phyloP scores from a whole-genome alignment of 1,284 basidiomycete genomes.

The Mycosarcoma mackinlayi region DNA sequence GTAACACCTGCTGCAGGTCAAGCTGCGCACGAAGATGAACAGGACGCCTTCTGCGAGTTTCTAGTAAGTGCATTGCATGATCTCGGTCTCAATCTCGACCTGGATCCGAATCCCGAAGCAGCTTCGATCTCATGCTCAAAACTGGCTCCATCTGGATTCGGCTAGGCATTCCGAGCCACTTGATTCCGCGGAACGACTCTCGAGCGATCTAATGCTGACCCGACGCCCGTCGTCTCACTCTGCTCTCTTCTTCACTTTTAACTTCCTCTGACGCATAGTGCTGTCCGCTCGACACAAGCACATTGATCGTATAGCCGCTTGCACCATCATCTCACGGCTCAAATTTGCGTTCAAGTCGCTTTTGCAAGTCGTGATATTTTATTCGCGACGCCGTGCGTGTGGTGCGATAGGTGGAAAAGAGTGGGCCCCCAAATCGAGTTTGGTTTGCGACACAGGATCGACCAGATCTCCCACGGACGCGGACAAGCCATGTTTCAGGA shows the following conservation, averaged over 20 bases:
- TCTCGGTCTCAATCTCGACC: neutral
- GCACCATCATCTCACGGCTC: neutral
- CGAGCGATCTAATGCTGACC: too few relatives aligned
- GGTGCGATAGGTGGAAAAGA: too few relatives aligned
- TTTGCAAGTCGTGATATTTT: too few relatives aligned
- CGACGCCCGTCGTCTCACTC: too few relatives aligned
- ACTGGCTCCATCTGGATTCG: too few relatives aligned
- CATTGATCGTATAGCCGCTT: constrained; percentile 11
- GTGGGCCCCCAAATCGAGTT: too few relatives aligned
- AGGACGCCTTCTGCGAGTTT: constrained; percentile 59
- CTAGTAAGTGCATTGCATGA: constrained; percentile 28
- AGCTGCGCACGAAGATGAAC: constrained; percentile 37
- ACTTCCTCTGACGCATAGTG: constrained; percentile 22
- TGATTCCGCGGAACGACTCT: neutral
- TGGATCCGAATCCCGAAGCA: neutral
- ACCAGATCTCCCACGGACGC: too few relatives aligned
- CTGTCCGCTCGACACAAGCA: constrained; percentile 43
- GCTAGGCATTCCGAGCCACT: too few relatives aligned
- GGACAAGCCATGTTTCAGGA: too few relatives aligned
- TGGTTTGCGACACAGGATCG: too few relatives aligned
- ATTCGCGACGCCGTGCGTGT: too few relatives aligned
- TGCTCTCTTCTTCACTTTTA: neutral
- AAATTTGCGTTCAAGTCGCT: neutral
- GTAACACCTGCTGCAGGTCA: constrained; percentile 24
- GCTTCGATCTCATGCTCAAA: too few relatives aligned